Evolutionary conservation across 306 rosid genomes (phyloP), one percentile per base, ranked within the genome.

Genomic region (Rosa rugosa): DNA sequence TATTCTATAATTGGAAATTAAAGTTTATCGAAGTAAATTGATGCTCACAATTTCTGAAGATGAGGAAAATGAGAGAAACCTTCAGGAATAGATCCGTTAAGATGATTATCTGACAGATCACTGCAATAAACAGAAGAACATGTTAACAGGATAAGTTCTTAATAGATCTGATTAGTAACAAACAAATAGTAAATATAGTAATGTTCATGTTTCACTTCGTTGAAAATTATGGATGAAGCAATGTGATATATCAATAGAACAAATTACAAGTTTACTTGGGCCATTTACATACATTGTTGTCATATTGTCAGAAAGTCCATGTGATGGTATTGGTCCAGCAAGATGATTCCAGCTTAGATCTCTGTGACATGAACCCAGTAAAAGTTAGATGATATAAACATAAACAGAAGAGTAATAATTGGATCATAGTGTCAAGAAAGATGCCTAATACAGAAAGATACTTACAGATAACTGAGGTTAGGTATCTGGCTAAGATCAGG

Each of bases 311-410:
- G 99, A 75, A 72, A 92, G 97, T 68, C 87, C 84, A 6, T 44
- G 77, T 31, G 88, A 25, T 9, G 97, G 96, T 71, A 91, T 77
- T 76, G 79, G 64, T 79, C 99, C 99, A 46, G 76, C 79, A 54
- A 94, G 84, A 40, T 49, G 85, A 76, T 94, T 94, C 92, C 87
- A 75, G 86, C 97, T 91, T 51, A 94, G 91, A 89, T 94, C 99
- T 81, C 99, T 92, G 87, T 54, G 87, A 70, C 77, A 78, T 68
- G 44, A 83, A 85, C 71, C 72, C 77, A 76, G 53, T 67, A 46
- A 69, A 82, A 51, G 62, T 83, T 25, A 83, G 76, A 42, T 12
- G 12, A 20, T 63, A 45, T 44, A 8, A 45, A 65, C 16, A 54
- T 40, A 4, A 63, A 72, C 42, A 17, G 54, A 53, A 47, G 36